Percentiles rank a stretch among this genome's conserved stretches.
These are phyloP conservation scores for Pyrus hybrid DNA, from an alignment of 331 rosid species.

Conservation along the genomic window DNA sequence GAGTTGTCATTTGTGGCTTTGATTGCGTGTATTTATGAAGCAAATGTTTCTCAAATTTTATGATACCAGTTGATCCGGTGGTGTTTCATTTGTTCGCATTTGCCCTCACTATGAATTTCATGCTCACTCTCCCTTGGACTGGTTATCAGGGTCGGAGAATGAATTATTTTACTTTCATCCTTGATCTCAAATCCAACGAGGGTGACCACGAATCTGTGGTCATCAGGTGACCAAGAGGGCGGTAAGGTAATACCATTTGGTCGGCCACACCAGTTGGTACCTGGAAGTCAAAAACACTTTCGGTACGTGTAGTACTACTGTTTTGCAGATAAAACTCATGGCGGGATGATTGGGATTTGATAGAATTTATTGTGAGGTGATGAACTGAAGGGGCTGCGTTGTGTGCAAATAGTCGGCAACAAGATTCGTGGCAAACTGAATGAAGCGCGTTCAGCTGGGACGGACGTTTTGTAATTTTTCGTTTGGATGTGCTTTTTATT, in stretches of 20 bases:
- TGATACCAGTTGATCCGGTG: not conserved
- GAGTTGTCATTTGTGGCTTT: not conserved
- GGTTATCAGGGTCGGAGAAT: too few species aligned
- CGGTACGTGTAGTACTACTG: not conserved
- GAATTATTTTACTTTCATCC: too few species aligned
- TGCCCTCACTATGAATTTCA: not conserved
- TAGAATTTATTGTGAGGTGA: too few species aligned
- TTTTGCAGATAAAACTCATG: too few species aligned
- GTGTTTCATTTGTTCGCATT: not conserved
- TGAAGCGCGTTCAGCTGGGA: not conserved
- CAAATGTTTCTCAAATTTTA: not conserved
- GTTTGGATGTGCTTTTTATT: too few species aligned
- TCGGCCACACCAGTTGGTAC: not conserved
- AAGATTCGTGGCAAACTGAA: not conserved
- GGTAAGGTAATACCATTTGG: not conserved
- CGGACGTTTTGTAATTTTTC: too few species aligned
- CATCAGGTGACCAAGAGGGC: too few species aligned
- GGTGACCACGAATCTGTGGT: too few species aligned
- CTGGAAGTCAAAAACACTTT: not conserved
- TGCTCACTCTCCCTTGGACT: too few species aligned
- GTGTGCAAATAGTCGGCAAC: not conserved
- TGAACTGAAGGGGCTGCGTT: too few species aligned
- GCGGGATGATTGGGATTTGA: too few species aligned
- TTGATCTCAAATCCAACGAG: too few species aligned
- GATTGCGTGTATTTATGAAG: not conserved